phyloP scores from a whole-genome alignment of 371 early-diverging fungal species.

The Umbelopsis sp. region DNA sequence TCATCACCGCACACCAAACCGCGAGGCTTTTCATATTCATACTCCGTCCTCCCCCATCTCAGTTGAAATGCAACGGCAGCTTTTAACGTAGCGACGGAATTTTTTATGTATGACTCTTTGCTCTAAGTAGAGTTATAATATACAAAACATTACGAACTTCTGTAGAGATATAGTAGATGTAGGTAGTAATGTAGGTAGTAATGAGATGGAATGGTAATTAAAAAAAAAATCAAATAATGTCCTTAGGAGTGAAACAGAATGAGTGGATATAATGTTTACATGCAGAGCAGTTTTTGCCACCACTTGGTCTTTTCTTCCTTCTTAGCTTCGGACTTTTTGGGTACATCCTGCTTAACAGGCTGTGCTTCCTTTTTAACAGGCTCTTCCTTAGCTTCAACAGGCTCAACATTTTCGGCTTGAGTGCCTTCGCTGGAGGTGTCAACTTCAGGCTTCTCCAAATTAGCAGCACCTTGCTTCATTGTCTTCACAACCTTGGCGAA shows the following conservation, averaged over 20 bases:
- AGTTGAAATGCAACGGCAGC: neutral
- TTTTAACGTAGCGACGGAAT: neutral
- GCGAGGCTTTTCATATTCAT: neutral
- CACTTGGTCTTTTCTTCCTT: conserved; percentile 1
- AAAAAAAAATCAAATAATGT: neutral
- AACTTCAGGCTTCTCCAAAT: neutral
- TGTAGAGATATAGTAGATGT: neutral
- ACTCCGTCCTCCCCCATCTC: neutral
- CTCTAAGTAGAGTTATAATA: neutral
- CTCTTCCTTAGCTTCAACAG: neutral
- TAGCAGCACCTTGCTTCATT: conserved; percentile 22
- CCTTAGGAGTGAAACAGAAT: neutral
- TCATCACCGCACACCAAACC: conserved; percentile 10
- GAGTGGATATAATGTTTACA: neutral
- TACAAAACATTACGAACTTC: neutral
- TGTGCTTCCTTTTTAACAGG: too few relatives aligned
- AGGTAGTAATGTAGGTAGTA: neutral
- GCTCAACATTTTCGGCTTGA: neutral
- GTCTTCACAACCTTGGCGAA: conserved; percentile 60
- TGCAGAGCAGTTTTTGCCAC: neutral
- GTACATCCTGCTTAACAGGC: neutral
- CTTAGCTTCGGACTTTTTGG: neutral
- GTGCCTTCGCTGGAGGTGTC: neutral
- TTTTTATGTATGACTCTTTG: neutral
- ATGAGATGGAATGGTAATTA: neutral